These are phyloP conservation scores for Plasmodium reichenowi DNA, from an alignment of 169 alveolate species.

Conservation along the genomic window DNA sequence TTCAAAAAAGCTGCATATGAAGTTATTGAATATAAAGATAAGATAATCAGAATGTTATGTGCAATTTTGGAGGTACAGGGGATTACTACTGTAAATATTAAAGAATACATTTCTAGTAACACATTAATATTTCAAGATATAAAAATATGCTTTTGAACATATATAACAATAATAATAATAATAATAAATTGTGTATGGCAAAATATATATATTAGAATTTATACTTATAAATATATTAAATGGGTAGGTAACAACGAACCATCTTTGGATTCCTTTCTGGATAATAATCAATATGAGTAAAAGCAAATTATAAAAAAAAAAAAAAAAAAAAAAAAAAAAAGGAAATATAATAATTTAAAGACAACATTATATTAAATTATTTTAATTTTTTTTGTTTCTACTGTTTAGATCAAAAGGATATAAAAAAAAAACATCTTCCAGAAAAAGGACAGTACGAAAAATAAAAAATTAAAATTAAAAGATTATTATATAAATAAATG, in stretches of 20 bases:
- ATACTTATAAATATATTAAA: constrained; percentile 13
- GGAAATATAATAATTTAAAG: neutral
- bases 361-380: neutral
- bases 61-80: constrained; percentile 75
- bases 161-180: too few species aligned
- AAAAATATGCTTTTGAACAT: too few species aligned
- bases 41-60: constrained; percentile 60
- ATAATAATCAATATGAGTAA: constrained; percentile 57
- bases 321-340: neutral
- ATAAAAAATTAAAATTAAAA: neutral
- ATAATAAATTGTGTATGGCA: neutral
- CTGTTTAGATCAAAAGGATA: constrained; percentile 22
- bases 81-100: constrained; percentile 54
- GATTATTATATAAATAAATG: neutral
- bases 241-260: constrained; percentile 10
- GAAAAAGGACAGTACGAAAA: constrained; percentile 60
- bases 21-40: constrained; percentile 65
- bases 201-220: neutral
- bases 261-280: neutral
- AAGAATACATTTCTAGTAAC: constrained; percentile 64
- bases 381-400: neutral
- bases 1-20: constrained; percentile 54
- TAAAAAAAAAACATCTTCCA: constrained; percentile 56
- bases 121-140: neutral
- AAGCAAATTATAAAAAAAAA: neutral